Evolutionary conservation across 2,329 filamentous ascomycete species (phyloP).

Genomic region (Juglanconis juglandina): DNA sequence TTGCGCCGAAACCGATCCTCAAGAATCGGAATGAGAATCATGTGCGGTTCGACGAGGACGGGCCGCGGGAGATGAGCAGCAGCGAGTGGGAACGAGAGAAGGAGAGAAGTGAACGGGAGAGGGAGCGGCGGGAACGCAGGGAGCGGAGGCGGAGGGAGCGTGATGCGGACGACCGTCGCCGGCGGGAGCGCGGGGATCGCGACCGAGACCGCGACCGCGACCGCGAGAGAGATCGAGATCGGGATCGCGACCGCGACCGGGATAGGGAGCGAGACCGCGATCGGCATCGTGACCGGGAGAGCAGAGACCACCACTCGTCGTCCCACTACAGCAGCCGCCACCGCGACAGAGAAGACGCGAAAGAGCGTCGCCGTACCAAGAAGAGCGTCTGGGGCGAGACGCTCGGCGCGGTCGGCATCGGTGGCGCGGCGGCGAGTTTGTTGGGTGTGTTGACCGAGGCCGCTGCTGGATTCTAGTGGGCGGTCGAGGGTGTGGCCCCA

Average conservation of each 20-base stretch:
- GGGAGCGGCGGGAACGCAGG: slow-evolving; percentile 11
- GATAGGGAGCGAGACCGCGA: slow-evolving; percentile 32
- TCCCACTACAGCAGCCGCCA: slow-evolving; percentile 23
- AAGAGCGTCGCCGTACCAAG: slow-evolving; percentile 31
- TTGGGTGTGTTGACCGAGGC: slow-evolving; percentile 57
- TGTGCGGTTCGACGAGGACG: slow-evolving; percentile 50
- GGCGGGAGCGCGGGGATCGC: slow-evolving; percentile 23
- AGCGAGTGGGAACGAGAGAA: slow-evolving; percentile 27
- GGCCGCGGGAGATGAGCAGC: slow-evolving; percentile 39
- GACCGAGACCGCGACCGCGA: slow-evolving; percentile 29
- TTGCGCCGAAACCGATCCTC: slow-evolving; percentile 55
- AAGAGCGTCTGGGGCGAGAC: slow-evolving; percentile 51
- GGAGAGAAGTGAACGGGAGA: background rate
- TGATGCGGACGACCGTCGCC: slow-evolving; percentile 22
- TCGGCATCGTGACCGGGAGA: slow-evolving; percentile 33
- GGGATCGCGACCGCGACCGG: slow-evolving; percentile 26
- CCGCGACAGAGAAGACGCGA: slow-evolving; percentile 33
- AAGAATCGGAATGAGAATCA: slow-evolving; percentile 59
- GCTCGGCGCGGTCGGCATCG: slow-evolving; percentile 56
- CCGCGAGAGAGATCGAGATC: slow-evolving; percentile 14
- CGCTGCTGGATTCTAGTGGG: slow-evolving; percentile 32
- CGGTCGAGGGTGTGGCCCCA: background rate
- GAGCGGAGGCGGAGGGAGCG: slow-evolving; percentile 13
- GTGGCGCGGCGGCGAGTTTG: slow-evolving; percentile 57
- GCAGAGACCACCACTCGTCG: slow-evolving; percentile 18